Conservation (phyloP, 2,329 filamentous ascomycete species). For the Sclerotinia sclerotiorum region DNA sequence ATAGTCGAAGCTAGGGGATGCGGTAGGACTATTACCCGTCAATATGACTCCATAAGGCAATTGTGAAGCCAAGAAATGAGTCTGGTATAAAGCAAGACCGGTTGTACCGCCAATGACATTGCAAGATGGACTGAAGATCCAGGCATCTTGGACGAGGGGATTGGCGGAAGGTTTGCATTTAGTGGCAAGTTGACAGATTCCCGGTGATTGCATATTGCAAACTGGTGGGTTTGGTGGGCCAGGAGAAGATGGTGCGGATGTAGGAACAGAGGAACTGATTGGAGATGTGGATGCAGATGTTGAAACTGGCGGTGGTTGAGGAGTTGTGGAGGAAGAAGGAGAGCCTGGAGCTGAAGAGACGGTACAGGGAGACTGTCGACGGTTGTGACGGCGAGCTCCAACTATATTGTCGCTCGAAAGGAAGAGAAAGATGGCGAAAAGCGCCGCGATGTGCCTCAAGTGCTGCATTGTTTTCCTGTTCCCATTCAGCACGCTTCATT, state of each 20-base stretch:
- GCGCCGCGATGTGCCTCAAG: slow-evolving; percentile 1
- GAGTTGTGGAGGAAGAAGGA: not conserved
- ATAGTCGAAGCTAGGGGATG: slow-evolving; percentile 22
- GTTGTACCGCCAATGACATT: slow-evolving; percentile 23
- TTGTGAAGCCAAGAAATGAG: slow-evolving; percentile 12
- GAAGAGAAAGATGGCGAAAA: slow-evolving; percentile 12
- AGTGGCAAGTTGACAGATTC: slow-evolving; percentile 21
- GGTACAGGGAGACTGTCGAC: slow-evolving; percentile 13
- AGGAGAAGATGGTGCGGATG: slow-evolving; percentile 7
- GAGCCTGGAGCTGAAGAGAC: not conserved
- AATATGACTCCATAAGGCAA: slow-evolving; percentile 18
- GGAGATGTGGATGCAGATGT: not conserved
- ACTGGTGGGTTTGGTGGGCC: slow-evolving; percentile 15
- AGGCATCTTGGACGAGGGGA: slow-evolving; percentile 17
- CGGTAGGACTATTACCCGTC: slow-evolving; percentile 18
- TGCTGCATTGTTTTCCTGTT: slow-evolving; percentile 15
- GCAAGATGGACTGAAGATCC: slow-evolving; percentile 21
- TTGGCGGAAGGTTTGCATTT: not conserved
- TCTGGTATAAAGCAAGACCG: slow-evolving; percentile 13
- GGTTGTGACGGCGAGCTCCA: slow-evolving; percentile 7
- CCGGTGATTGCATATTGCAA: slow-evolving; percentile 15
- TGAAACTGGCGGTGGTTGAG: slow-evolving; percentile 3
- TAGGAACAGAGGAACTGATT: slow-evolving; percentile 1
- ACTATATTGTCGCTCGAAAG: slow-evolving; percentile 16
- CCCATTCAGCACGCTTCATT: not conserved